Evolutionary conservation across 1,139 yeast species (phyloP), one percentile per base, ranked within the genome.

Genomic region (Debaryomyces fabryi): DNA sequence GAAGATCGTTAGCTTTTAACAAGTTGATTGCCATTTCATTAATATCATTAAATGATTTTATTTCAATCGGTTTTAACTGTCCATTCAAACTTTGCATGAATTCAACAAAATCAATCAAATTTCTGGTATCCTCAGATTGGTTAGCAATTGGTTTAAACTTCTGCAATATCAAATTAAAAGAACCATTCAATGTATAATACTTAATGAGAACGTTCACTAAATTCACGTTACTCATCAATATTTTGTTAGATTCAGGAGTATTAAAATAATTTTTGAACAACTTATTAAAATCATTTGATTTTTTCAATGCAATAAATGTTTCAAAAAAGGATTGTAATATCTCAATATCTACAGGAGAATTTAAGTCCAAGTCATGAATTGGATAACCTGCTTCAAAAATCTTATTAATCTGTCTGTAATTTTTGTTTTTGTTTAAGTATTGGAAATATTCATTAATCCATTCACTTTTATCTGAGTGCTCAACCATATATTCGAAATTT

Each of bases 381-480:
- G 57, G 38, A 3, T 45, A 41, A 34, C 46, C 38, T 4, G 46
- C 9, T 23, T 52, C 56, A 25, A 59, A 39, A 4, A 61, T 16
- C 2, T 47, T 37, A 7, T 50, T 25, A 9, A 60, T 48, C 9
- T 45, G 45, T 1, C 44, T 43, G 21, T 40, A 53, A 21, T 55
- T 49, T 2, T 46, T 47, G 6, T 54, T 41, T 3, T 45, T 30
- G 9, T 48, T 42, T 42, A 71, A 58, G 30, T 58, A 55, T 13
- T 49, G 46, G 27, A 68, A 57, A 42, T 59, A 64, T 16, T 54
- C 42, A 6, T 45, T 41, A 3, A 57, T 43, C 72, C 72, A 68
- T 8, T 41, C 41, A 4, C 46, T 46, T 15, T 54, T 48, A 2
- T 33, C 23, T 42, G 58, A 61, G 4, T 41, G 38, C 3, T 44